Percentiles rank a stretch among this genome's conserved stretches.
Evolutionary conservation across 257 asterid genomes (phyloP).

Genomic region (Datura wrightii): DNA sequence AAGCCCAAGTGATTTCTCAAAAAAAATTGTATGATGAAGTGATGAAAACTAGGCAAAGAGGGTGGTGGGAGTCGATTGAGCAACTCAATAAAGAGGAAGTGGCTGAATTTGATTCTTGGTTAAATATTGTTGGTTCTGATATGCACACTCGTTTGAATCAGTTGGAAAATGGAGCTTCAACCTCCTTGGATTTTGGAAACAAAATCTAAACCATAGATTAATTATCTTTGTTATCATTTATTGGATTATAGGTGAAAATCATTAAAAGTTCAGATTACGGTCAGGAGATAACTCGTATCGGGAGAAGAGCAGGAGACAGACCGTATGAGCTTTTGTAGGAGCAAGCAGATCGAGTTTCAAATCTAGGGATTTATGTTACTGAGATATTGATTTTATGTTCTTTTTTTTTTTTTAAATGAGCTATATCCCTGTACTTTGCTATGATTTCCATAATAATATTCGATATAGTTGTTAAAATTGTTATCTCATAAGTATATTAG

Average conservation of each 20-base stretch:
- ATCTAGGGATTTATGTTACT: background rate
- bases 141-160: background rate
- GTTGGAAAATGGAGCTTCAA: background rate
- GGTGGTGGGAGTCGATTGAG: slow-evolving; percentile 1
- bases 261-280: background rate
- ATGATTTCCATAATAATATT: background rate
- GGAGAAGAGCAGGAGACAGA: too few relatives aligned
- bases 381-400: background rate
- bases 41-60: background rate
- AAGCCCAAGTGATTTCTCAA: background rate
- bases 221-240: background rate
- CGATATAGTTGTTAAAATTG: background rate
- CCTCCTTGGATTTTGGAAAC: background rate
- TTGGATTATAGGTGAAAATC: background rate
- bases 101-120: background rate
- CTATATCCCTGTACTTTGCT: background rate
- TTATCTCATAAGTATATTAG: too few relatives aligned
- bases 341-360: too few relatives aligned
- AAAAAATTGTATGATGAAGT: background rate
- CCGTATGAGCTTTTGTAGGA: too few relatives aligned
- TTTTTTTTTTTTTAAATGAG: background rate
- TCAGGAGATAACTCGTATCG: too few relatives aligned
- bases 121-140: background rate
- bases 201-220: background rate
- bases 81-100: background rate